phyloP scores from a whole-genome alignment of 75 land plant genomes.

The Selaginella tamariscina region DNA sequence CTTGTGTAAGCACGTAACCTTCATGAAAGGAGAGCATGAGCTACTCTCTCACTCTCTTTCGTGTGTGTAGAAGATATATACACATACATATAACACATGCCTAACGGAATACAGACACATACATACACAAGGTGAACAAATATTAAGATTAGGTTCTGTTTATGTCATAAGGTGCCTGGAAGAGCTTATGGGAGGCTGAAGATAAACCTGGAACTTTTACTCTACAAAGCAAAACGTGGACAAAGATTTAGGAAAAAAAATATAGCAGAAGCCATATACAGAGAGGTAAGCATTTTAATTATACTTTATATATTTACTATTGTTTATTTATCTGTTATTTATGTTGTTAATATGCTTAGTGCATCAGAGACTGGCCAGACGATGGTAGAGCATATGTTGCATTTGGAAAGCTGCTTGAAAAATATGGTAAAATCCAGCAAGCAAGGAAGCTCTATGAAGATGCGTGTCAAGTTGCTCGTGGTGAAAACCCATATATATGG shows the following conservation, averaged over 20 bases:
- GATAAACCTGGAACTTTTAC: slow-evolving; percentile 25
- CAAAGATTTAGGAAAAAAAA: slow-evolving; percentile 11
- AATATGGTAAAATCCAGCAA: slow-evolving; percentile 43
- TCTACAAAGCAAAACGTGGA: slow-evolving; percentile 19
- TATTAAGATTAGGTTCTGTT: too few relatives aligned
- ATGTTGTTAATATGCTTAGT: slow-evolving; percentile 28
- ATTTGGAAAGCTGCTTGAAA: slow-evolving; percentile 53
- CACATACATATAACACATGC: too few relatives aligned
- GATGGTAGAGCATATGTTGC: slow-evolving; percentile 86
- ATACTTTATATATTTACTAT: too few relatives aligned
- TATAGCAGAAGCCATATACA: slow-evolving; percentile 18
- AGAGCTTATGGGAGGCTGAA: slow-evolving; percentile 14
- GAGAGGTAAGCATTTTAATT: slow-evolving; percentile 15
- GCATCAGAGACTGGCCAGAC: slow-evolving; percentile 78
- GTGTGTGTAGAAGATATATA: too few relatives aligned
- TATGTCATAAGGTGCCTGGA: slow-evolving; percentile 19
- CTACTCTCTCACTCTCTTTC: too few relatives aligned
- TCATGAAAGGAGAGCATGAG: too few relatives aligned
- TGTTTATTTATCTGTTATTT: not conserved
- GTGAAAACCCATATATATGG: slow-evolving; percentile 93
- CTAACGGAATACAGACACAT: too few relatives aligned
- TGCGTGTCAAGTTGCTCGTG: slow-evolving; percentile 90
- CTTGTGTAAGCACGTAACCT: too few relatives aligned
- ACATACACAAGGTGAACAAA: too few relatives aligned
- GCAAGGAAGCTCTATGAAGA: slow-evolving; percentile 70